These are phyloP conservation scores for Aspergillus neoniger DNA, from an alignment of 2,329 filamentous ascomycete species.

Conservation along the genomic window DNA sequence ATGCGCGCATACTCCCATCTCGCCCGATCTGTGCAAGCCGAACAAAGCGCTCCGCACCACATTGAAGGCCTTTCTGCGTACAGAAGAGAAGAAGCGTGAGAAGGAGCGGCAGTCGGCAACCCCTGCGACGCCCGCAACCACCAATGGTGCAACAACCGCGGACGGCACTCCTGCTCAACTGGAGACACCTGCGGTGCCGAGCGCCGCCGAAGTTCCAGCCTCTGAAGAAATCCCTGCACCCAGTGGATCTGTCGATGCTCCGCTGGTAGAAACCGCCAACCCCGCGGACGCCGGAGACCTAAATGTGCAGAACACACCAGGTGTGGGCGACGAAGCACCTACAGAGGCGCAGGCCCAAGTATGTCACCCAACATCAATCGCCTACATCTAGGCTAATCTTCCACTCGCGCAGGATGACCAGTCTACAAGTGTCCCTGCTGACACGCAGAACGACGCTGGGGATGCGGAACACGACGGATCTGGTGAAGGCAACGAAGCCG, in stretches of 20 bases:
- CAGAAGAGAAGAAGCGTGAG: constrained; percentile 85
- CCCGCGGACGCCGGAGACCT: constrained; percentile 13
- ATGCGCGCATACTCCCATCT: constrained; percentile 88
- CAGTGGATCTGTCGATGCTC: constrained; percentile 14
- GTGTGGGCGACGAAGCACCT: constrained; percentile 9
- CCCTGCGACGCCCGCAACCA: constrained; percentile 36
- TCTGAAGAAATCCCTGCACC: constrained; percentile 11
- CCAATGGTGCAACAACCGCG: constrained; percentile 27
- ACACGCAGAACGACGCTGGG: constrained; percentile 12
- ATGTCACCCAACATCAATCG: neutral
- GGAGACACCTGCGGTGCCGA: constrained; percentile 22
- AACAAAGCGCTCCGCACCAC: constrained; percentile 92
- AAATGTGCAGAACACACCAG: constrained; percentile 8
- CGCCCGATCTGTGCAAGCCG: constrained; percentile 79
- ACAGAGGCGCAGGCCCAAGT: constrained; percentile 22
- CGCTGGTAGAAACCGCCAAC: constrained; percentile 18
- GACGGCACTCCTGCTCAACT: constrained; percentile 21
- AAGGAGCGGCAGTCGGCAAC: constrained; percentile 52
- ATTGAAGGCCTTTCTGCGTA: constrained; percentile 86
- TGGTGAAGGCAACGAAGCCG: constrained; percentile 18
- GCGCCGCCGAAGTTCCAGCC: constrained; percentile 19
- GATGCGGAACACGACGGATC: constrained; percentile 14
- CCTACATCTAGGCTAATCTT: neutral
- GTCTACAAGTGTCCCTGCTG: constrained; percentile 11
- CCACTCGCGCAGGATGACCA: constrained; percentile 18